Percentiles rank a stretch among this genome's conserved stretches.
Evolutionary conservation across 257 asterid genomes (phyloP).

Genomic region (Plantago elongata): DNA sequence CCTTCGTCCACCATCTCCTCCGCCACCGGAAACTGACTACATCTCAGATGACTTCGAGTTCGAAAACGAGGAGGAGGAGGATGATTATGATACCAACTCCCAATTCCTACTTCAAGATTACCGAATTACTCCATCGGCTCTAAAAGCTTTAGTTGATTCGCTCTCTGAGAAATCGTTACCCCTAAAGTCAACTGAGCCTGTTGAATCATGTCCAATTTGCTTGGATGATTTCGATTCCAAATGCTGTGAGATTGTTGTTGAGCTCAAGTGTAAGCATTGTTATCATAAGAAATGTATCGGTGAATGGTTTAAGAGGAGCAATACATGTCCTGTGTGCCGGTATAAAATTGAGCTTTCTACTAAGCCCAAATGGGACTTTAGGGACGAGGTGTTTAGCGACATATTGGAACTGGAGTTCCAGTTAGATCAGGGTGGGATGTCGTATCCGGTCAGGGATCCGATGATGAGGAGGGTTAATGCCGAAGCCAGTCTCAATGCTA

Average conservation of each 20-base stretch:
- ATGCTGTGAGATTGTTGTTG: slow-evolving; percentile 19
- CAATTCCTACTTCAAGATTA: slow-evolving; percentile 14
- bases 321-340: slow-evolving; percentile 59
- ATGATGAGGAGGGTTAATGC: background rate
- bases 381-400: background rate
- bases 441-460: background rate
- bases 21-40: slow-evolving; percentile 18
- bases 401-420: background rate
- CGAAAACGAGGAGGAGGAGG: slow-evolving; percentile 21
- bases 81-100: slow-evolving; percentile 26
- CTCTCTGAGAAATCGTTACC: slow-evolving; percentile 30
- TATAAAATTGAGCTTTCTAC: slow-evolving; percentile 24
- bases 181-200: slow-evolving; percentile 18
- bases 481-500: background rate
- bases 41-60: slow-evolving; percentile 35
- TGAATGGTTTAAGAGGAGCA: slow-evolving; percentile 45
- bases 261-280: slow-evolving; percentile 47
- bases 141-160: slow-evolving; percentile 29
- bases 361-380: background rate
- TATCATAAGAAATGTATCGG: slow-evolving; percentile 47
- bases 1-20: slow-evolving; percentile 12
- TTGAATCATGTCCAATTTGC: slow-evolving; percentile 47
- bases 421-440: background rate
- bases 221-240: slow-evolving; percentile 40
- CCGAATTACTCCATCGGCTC: slow-evolving; percentile 23